These are phyloP conservation scores for Nymphaea colorata DNA, from an alignment of 164 flowering plant genomes.

Conservation along the genomic window DNA sequence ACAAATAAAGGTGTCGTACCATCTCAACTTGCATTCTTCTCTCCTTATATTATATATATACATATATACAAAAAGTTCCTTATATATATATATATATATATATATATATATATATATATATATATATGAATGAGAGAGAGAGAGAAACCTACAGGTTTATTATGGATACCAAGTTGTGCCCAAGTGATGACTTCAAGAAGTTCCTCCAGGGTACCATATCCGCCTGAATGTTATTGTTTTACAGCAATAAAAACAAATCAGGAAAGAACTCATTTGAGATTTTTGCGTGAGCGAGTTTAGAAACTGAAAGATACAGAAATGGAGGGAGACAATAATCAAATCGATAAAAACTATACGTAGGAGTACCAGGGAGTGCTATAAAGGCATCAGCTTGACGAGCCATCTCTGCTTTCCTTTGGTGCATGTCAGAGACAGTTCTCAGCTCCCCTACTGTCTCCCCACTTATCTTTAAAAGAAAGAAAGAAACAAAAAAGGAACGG, in stretches of 20 bases:
- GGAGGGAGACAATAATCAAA: not conserved
- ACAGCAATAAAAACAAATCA: not conserved
- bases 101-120: too few relatives aligned
- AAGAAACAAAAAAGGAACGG: not conserved
- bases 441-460: constrained; percentile 85
- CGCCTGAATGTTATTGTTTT: constrained; percentile 36
- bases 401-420: constrained; percentile 93
- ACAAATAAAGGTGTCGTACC: too few relatives aligned
- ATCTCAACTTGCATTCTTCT: too few relatives aligned
- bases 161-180: constrained; percentile 93
- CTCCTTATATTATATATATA: too few relatives aligned
- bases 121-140: not conserved
- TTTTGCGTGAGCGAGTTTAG: not conserved
- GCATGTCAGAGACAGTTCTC: constrained; percentile 84
- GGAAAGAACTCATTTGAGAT: not conserved
- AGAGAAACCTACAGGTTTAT: constrained; percentile 57
- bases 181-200: constrained; percentile 86
- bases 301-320: not conserved
- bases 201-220: constrained; percentile 92
- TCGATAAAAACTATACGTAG: not conserved
- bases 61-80: too few relatives aligned
- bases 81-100: too few relatives aligned
- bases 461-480: constrained; percentile 32
- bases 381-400: constrained; percentile 93
- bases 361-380: constrained; percentile 87